Evolutionary conservation across 371 early-diverging fungal species (phyloP), one percentile per base, ranked within the genome.

Genomic region (Mucor plumbeus): DNA sequence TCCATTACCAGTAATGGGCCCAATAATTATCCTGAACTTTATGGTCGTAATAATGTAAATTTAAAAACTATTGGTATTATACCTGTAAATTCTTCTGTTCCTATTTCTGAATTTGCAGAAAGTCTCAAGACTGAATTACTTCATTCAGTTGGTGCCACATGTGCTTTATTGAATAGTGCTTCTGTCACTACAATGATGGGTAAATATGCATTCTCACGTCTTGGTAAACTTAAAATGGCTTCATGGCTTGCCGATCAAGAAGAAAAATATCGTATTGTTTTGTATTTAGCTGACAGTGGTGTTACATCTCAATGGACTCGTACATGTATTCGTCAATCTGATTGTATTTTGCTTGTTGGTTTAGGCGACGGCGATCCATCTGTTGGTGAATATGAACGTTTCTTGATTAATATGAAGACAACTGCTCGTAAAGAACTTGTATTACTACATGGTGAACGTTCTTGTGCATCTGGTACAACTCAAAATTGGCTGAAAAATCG

Each of bases 401-500:
- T 95, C 55, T 79, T 98, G 69, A 84, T 98, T 67, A 90, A 94
- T 58, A 89, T 95, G 87, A 97, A 96, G 77, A 94, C 98, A 5
- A 97, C 99, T 0, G 99, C 98, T 17, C 88, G 98, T 61, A 99
- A 97, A 71, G 97, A 97, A 73, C 83, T 99, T 14, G 94, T 98
- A 3, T 80, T 99, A 10, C 77, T 99, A 21, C 98, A 98, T 77
- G 80, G 87, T 13, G 87, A 91, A 64, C 87, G 95, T 54, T 74
- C 80, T 41, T 92, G 94, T 66, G 72, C 84, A 4, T 88, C 93
- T 0, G 97, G 98, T 4, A 84, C 88, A 17, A 97, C 99, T 5
- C 92, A 92, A 53, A 83, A 82, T 39, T 99, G 98, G 98, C 81
- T 99, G 34, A 94, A 95, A 84, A 90, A 88, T 65, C 88, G 99